A percentile compares a stretch with the other conserved stretches of the same genome.
Evolutionary conservation across 2,329 filamentous ascomycete genomes (phyloP).

Genomic region (Apiospora koreana): DNA sequence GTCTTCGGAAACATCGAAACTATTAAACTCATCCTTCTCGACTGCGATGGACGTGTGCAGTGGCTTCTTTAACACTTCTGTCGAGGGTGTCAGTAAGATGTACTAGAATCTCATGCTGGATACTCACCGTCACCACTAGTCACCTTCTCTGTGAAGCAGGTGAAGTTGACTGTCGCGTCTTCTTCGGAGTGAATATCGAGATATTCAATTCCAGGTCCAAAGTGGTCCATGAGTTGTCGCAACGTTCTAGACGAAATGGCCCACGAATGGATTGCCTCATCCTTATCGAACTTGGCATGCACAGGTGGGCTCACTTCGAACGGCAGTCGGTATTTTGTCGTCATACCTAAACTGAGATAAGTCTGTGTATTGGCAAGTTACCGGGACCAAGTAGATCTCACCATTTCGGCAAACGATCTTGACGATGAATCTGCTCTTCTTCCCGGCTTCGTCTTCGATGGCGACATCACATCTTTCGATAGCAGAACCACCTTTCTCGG

Average conservation of each 20-base stretch:
- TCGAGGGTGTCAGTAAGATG: background rate
- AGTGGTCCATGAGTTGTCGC: conserved; percentile 77
- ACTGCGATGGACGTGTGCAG: conserved; percentile 78
- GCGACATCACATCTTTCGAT: conserved; percentile 75
- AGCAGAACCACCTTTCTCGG: conserved; percentile 63
- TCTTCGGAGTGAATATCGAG: conserved; percentile 76
- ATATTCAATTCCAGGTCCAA: conserved; percentile 78
- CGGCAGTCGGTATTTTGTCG: conserved; percentile 74
- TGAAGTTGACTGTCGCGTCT: conserved; percentile 72
- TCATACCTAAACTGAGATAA: conserved; percentile 54
- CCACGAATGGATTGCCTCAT: conserved; percentile 69
- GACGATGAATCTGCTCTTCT: conserved; percentile 73
- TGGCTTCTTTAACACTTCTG: conserved; percentile 77
- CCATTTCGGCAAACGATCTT: conserved; percentile 75
- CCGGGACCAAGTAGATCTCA: conserved; percentile 26
- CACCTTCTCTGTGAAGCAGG: conserved; percentile 80
- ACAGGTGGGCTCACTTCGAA: conserved; percentile 75
- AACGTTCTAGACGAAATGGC: conserved; percentile 70
- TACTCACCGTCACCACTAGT: conserved; percentile 62
- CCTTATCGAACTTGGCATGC: conserved; percentile 73
- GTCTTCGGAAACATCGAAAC: conserved; percentile 68
- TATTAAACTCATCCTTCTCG: conserved; percentile 74
- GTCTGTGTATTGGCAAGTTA: conserved; percentile 11
- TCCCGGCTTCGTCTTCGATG: conserved; percentile 69
- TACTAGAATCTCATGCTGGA: background rate